Conservation (phyloP, 495 filamentous ascomycete genomes). For the Pseudevernia furfuracea region DNA sequence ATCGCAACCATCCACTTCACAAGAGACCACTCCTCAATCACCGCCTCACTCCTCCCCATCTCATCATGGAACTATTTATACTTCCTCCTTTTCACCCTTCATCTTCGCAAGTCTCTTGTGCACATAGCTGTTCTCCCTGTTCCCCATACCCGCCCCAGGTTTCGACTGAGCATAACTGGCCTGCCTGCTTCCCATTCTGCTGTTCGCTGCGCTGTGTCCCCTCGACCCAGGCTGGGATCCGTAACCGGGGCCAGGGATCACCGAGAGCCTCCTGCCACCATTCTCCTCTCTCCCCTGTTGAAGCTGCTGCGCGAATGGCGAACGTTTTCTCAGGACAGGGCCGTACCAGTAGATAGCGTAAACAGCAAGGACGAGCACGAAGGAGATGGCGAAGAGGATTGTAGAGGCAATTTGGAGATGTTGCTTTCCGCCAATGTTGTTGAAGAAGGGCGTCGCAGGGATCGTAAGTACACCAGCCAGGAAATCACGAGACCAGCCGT, state of each 20-base stretch:
- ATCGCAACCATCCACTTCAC: background rate
- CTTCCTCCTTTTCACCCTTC: background rate
- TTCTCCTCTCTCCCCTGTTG: slow-evolving; percentile 44
- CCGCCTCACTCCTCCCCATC: background rate
- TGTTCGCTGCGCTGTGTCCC: background rate
- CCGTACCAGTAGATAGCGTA: slow-evolving; percentile 76
- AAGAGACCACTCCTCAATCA: background rate
- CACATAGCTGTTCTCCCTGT: slow-evolving; percentile 6
- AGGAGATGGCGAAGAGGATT: slow-evolving; percentile 62
- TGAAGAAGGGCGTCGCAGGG: slow-evolving; percentile 55
- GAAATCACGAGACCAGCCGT: slow-evolving; percentile 72
- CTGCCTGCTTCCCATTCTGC: slow-evolving; percentile 15
- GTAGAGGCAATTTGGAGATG: slow-evolving; percentile 64
- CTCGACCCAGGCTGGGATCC: slow-evolving; percentile 15
- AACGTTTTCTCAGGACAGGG: slow-evolving; percentile 56
- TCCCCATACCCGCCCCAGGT: slow-evolving; percentile 1
- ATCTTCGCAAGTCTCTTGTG: slow-evolving; percentile 16
- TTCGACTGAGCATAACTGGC: slow-evolving; percentile 14
- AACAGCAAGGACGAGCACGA: slow-evolving; percentile 61
- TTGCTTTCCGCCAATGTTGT: slow-evolving; percentile 52
- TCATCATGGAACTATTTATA: background rate
- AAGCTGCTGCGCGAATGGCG: slow-evolving; percentile 67
- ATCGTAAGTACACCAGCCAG: slow-evolving; percentile 72
- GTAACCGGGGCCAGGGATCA: slow-evolving; percentile 30
- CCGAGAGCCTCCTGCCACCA: slow-evolving; percentile 37